Evolutionary conservation across 2,329 filamentous ascomycete species (phyloP).

Genomic region (Epichloe sibirici): DNA sequence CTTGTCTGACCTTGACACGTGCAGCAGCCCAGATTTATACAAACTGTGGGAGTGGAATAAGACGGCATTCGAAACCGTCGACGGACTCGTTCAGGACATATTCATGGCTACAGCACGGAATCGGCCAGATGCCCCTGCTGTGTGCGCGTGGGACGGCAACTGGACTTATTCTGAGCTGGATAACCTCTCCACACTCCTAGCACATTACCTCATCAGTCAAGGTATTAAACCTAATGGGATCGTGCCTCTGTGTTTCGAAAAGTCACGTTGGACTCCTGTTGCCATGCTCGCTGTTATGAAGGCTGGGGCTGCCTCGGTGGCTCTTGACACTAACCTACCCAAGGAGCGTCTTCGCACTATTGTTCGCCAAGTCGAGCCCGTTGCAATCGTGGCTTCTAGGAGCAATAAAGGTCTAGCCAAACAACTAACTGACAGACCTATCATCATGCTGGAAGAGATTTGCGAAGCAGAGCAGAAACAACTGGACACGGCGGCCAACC

Average conservation of each 20-base stretch:
- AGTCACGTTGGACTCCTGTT: constrained; percentile 20
- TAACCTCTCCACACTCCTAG: constrained; percentile 3
- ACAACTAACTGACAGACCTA: neutral
- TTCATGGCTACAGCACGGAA: neutral
- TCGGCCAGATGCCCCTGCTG: neutral
- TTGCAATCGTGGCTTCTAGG: neutral
- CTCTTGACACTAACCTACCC: constrained; percentile 7
- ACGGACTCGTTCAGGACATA: neutral
- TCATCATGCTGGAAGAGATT: neutral
- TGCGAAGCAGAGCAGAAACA: no score
- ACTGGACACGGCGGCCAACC: neutral
- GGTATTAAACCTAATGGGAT: constrained; percentile 14
- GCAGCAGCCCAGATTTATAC: no score
- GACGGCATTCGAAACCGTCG: neutral
- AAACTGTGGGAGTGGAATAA: neutral
- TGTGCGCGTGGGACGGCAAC: constrained; percentile 15
- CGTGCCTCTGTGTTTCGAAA: constrained; percentile 22
- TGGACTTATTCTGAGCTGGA: constrained; percentile 14
- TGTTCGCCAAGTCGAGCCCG: neutral
- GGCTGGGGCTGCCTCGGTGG: constrained; percentile 15
- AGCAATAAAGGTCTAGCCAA: neutral
- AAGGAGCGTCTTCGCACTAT: constrained; percentile 5
- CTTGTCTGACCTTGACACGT: no score
- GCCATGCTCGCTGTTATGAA: constrained; percentile 22
- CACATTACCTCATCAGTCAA: neutral